A percentile compares a stretch with the other conserved stretches of the same genome.
These are phyloP conservation scores for Pseudogymnoascus sp. DNA, from an alignment of 2,329 filamentous ascomycete species.

Conservation along the genomic window DNA sequence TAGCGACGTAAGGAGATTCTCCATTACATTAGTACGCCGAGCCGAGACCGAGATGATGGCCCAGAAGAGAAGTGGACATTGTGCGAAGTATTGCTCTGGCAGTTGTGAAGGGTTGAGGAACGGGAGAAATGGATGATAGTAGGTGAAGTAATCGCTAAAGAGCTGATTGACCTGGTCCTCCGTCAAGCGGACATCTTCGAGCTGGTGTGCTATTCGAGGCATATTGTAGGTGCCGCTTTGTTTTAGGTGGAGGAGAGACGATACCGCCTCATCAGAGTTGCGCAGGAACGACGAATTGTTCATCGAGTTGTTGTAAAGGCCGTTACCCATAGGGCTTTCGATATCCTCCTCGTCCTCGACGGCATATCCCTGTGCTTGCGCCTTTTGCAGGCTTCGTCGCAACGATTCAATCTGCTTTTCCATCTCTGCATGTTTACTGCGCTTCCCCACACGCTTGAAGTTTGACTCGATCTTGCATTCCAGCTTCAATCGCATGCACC, in stretches of 20 bases:
- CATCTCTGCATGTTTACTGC: slow-evolving; percentile 78
- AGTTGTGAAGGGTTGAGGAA: slow-evolving; percentile 59
- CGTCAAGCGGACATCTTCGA: slow-evolving; percentile 56
- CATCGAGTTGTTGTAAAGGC: slow-evolving; percentile 49
- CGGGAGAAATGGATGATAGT: slow-evolving; percentile 70
- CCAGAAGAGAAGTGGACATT: slow-evolving; percentile 81
- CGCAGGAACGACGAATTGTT: slow-evolving; percentile 51
- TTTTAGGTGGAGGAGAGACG: slow-evolving; percentile 57
- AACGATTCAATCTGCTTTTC: slow-evolving; percentile 69
- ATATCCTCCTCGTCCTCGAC: slow-evolving; percentile 46
- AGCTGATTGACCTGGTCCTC: slow-evolving; percentile 55
- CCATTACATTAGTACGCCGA: slow-evolving; percentile 57
- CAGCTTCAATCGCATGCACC: slow-evolving; percentile 71
- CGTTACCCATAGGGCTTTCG: slow-evolving; percentile 50
- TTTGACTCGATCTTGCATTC: slow-evolving; percentile 82
- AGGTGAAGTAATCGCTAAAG: slow-evolving; percentile 66
- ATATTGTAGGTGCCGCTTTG: slow-evolving; percentile 41
- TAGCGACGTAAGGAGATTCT: slow-evolving; percentile 52
- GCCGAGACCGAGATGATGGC: slow-evolving; percentile 68
- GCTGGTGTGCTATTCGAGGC: slow-evolving; percentile 28
- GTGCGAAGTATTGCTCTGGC: slow-evolving; percentile 66
- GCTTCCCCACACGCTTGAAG: slow-evolving; percentile 77
- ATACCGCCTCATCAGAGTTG: slow-evolving; percentile 59
- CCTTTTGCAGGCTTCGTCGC: slow-evolving; percentile 51
- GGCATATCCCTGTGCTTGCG: slow-evolving; percentile 49